These are phyloP conservation scores for Ogataea paradorogensis DNA, from an alignment of 805 yeast genomes.

Conservation along the genomic window DNA sequence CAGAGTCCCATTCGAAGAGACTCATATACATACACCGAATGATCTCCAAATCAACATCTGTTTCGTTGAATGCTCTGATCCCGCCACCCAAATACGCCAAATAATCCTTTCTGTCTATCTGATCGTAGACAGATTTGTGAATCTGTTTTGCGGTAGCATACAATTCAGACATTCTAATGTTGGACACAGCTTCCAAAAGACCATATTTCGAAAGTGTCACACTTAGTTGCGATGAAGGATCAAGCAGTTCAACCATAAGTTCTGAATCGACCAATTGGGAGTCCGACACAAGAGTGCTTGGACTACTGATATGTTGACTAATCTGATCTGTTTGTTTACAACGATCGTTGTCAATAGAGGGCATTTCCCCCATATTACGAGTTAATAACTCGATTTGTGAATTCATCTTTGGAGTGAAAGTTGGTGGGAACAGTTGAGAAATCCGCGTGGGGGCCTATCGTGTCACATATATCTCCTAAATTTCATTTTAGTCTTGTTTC, in stretches of 20 bases:
- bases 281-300: slow-evolving; percentile 3
- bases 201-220: slow-evolving; percentile 4
- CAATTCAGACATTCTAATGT: slow-evolving; percentile 11
- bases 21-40: slow-evolving; percentile 46
- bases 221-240: slow-evolving; percentile 5
- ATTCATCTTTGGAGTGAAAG: neutral
- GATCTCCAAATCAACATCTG: slow-evolving; percentile 35
- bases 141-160: slow-evolving; percentile 32
- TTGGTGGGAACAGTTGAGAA: neutral
- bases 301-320: slow-evolving; percentile 1
- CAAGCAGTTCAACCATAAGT: neutral
- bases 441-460: neutral
- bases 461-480: neutral
- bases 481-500: slow-evolving; percentile 10
- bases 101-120: slow-evolving; percentile 23
- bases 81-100: slow-evolving; percentile 29
- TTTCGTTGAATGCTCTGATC: slow-evolving; percentile 16
- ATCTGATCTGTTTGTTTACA: neutral
- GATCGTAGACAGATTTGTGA: slow-evolving; percentile 30
- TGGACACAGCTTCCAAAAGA: slow-evolving; percentile 2
- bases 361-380: neutral
- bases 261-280: neutral
- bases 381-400: neutral
- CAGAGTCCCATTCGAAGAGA: slow-evolving; percentile 43
- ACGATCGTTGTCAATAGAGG: neutral